Evolutionary conservation across 2,329 filamentous ascomycete species (phyloP).

Genomic region (Arthrinium puccinioides): DNA sequence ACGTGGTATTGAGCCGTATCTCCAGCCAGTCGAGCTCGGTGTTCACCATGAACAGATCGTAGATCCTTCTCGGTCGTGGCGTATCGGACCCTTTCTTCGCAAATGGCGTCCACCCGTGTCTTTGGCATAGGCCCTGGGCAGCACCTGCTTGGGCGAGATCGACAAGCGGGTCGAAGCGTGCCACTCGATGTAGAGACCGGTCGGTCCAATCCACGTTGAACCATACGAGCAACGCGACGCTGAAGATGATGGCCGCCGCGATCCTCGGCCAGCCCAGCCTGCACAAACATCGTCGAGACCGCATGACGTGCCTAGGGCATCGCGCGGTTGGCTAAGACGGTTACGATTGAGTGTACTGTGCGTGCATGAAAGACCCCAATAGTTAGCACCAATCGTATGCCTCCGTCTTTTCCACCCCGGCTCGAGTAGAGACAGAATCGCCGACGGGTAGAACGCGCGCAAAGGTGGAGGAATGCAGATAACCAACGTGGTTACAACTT

Average conservation of each 20-base stretch:
- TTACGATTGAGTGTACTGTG: too few relatives aligned
- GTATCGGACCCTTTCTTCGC: slow-evolving; percentile 2
- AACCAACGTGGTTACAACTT: too few relatives aligned
- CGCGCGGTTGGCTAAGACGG: too few relatives aligned
- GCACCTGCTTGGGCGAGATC: slow-evolving; percentile 8
- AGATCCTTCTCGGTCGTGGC: slow-evolving; percentile 39
- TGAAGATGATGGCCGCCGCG: slow-evolving; percentile 8
- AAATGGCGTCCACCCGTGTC: slow-evolving; percentile 31
- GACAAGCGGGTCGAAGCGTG: slow-evolving; percentile 11
- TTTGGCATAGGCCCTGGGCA: slow-evolving; percentile 22
- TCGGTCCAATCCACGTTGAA: slow-evolving; percentile 22
- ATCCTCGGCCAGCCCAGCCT: too few relatives aligned
- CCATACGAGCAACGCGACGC: slow-evolving; percentile 15
- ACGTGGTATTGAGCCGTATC: slow-evolving; percentile 52
- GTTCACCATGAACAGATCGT: slow-evolving; percentile 57
- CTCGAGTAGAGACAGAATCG: too few relatives aligned
- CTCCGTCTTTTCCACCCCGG: too few relatives aligned
- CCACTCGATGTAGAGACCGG: slow-evolving; percentile 17
- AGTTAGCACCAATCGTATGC: too few relatives aligned
- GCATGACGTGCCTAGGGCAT: too few relatives aligned
- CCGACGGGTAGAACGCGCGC: too few relatives aligned
- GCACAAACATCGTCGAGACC: too few relatives aligned
- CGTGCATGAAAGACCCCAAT: too few relatives aligned
- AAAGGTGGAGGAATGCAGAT: too few relatives aligned
- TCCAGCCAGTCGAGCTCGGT: slow-evolving; percentile 60